Percentiles rank a stretch among this genome's conserved stretches.
Evolutionary conservation across 768 basidiomycete species (phyloP).

Genomic region (Mrakia hoshinonis): DNA sequence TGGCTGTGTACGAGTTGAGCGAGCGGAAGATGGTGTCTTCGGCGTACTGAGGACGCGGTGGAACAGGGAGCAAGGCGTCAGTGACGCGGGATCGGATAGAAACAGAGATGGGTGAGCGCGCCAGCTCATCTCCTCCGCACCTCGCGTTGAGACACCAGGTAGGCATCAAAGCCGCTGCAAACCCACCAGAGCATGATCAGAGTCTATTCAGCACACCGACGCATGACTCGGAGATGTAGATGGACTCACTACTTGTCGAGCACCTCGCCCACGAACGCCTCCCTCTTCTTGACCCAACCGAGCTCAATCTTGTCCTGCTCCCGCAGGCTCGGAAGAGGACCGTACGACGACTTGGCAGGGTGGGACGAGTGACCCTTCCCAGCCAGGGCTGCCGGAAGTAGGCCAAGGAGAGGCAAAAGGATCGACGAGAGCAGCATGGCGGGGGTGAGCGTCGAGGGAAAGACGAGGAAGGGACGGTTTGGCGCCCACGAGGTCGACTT

Average conservation of each 20-base stretch:
- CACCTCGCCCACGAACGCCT: slow-evolving; percentile 1
- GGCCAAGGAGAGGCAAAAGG: neutral
- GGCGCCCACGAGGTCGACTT: neutral
- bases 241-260: slow-evolving; percentile 24
- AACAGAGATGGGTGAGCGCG: too few species aligned
- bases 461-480: neutral
- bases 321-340: slow-evolving; percentile 1
- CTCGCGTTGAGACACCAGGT: slow-evolving; percentile 44
- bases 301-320: slow-evolving; percentile 19
- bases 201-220: neutral
- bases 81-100: neutral
- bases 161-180: slow-evolving; percentile 14
- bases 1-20: slow-evolving; percentile 46
- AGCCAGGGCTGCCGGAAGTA: neutral
- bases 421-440: neutral
- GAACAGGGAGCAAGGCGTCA: neutral
- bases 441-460: neutral
- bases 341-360: neutral
- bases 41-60: slow-evolving; percentile 42
- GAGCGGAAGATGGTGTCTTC: slow-evolving; percentile 53
- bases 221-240: neutral
- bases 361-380: neutral
- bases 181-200: neutral
- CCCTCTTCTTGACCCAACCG: neutral
- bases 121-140: neutral